Percentiles rank a stretch among this genome's conserved stretches.
Evolutionary conservation across 208 protist species (phyloP).

Genomic region (Trypanosoma theileri): DNA sequence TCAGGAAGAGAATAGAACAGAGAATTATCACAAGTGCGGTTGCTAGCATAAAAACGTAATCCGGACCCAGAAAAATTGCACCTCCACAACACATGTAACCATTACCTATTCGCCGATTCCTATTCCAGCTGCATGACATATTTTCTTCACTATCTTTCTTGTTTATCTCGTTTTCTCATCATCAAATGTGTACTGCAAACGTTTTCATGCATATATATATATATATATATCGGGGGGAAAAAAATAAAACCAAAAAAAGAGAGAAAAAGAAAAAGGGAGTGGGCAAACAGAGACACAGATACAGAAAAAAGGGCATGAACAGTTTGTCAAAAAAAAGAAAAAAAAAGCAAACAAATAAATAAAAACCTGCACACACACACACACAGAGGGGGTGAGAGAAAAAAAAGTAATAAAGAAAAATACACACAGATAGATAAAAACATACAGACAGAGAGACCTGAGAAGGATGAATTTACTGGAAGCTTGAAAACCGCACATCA

Average conservation of each 20-base stretch:
- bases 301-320: background rate
- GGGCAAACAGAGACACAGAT: background rate
- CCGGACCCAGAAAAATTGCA: constrained; percentile 57
- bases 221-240: background rate
- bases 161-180: background rate
- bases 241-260: constrained; percentile 11
- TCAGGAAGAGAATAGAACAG: constrained; percentile 49
- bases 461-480: too few relatives aligned
- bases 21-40: constrained; percentile 43
- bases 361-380: too few relatives aligned
- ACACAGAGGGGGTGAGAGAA: too few relatives aligned
- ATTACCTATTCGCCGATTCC: constrained; percentile 34
- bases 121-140: constrained; percentile 12
- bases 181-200: background rate
- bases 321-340: constrained; percentile 8
- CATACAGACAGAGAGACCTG: too few relatives aligned
- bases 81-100: constrained; percentile 43
- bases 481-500: too few relatives aligned
- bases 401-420: too few relatives aligned
- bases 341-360: constrained; percentile 26
- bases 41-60: constrained; percentile 48
- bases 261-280: background rate
- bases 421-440: too few relatives aligned
- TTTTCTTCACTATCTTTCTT: constrained; percentile 7
- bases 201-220: background rate